A percentile compares a stretch with the other conserved stretches of the same genome.
Conservation (phyloP, 2,329 filamentous ascomycete genomes). For the Cadophora sp. region DNA sequence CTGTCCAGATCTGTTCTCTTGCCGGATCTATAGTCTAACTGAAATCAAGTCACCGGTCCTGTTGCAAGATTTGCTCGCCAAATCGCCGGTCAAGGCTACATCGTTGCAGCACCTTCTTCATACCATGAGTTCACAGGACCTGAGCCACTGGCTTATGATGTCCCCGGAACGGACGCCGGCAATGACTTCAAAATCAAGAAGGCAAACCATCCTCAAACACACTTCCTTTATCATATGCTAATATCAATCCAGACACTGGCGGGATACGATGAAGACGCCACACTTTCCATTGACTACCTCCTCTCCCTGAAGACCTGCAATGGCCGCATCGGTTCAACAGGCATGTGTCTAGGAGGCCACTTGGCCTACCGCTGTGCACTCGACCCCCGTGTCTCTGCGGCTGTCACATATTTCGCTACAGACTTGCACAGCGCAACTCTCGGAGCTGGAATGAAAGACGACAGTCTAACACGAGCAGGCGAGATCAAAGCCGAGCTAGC, state of each 20-base stretch:
- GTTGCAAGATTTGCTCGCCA: constrained; percentile 89
- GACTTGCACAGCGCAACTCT: constrained; percentile 85
- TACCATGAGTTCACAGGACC: constrained; percentile 94
- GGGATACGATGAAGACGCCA: constrained; percentile 84
- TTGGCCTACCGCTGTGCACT: constrained; percentile 76
- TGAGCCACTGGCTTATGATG: constrained; percentile 84
- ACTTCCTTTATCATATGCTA: background rate
- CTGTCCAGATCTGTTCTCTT: background rate
- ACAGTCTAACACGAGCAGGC: constrained; percentile 61
- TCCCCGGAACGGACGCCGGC: constrained; percentile 83
- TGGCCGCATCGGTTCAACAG: constrained; percentile 78
- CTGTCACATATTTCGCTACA: constrained; percentile 90
- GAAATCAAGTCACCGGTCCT: constrained; percentile 79
- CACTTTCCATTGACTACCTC: constrained; percentile 71
- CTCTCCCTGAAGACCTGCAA: constrained; percentile 79
- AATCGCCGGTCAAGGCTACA: constrained; percentile 91
- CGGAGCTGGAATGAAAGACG: constrained; percentile 70
- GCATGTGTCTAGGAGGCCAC: constrained; percentile 95
- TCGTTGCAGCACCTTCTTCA: constrained; percentile 86
- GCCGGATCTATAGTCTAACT: background rate
- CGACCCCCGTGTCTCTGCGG: constrained; percentile 77
- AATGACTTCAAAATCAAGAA: constrained; percentile 88
- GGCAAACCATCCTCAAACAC: constrained; percentile 50
- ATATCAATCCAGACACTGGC: constrained; percentile 67
- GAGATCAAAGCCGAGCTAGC: constrained; percentile 81